Evolutionary conservation across 2,329 filamentous ascomycete species (phyloP).

Genomic region (Fusarium buharicum): DNA sequence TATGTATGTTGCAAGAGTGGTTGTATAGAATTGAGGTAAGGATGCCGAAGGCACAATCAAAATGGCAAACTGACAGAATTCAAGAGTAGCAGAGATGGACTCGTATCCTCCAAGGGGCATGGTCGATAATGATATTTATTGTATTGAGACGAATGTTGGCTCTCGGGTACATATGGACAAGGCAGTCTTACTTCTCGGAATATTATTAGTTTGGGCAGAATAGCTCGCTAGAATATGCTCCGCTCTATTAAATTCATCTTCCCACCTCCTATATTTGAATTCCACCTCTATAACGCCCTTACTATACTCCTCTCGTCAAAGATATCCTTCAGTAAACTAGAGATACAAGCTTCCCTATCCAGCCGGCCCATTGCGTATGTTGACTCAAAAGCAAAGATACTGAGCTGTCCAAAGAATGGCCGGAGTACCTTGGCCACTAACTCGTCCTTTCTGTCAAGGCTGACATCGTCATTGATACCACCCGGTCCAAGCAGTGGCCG

Average conservation of each 20-base stretch:
- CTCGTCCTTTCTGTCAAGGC: slow-evolving; percentile 70
- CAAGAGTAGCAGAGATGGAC: background rate
- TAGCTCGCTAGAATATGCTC: slow-evolving; percentile 20
- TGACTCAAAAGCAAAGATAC: slow-evolving; percentile 92
- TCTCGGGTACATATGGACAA: background rate
- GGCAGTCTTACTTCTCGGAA: slow-evolving; percentile 1
- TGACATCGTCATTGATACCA: slow-evolving; percentile 66
- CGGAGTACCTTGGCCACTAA: slow-evolving; percentile 81
- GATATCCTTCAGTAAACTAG: slow-evolving; percentile 75
- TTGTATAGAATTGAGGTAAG: background rate
- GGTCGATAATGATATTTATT: background rate
- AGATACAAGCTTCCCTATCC: slow-evolving; percentile 72
- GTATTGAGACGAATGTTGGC: background rate
- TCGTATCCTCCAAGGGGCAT: background rate
- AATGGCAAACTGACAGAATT: background rate
- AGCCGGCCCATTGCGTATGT: slow-evolving; percentile 84
- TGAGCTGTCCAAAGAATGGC: slow-evolving; percentile 91
- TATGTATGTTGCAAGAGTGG: slow-evolving; percentile 1
- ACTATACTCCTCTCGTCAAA: slow-evolving; percentile 81
- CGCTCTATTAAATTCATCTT: slow-evolving; percentile 26
- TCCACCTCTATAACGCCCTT: slow-evolving; percentile 60
- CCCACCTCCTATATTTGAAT: slow-evolving; percentile 7
- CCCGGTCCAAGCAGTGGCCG: slow-evolving; percentile 63
- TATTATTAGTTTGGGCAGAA: slow-evolving; percentile 1
- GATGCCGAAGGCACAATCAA: background rate